Percentiles rank a stretch among this genome's conserved stretches.
Evolutionary conservation across 2,329 filamentous ascomycete genomes (phyloP).

Genomic region (Aspergillus fijiensis): DNA sequence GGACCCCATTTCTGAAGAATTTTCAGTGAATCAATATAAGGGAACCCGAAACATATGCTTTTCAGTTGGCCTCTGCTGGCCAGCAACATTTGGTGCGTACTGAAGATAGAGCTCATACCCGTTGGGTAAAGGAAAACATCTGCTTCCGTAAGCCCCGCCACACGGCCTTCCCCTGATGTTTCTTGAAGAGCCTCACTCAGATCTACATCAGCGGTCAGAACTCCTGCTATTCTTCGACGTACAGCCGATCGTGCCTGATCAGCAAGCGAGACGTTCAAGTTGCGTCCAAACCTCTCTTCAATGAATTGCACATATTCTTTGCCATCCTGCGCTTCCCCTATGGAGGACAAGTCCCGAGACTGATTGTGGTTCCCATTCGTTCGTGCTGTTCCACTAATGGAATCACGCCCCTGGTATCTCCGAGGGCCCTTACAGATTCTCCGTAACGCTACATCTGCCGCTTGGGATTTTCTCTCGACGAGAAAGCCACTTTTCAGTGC

Average conservation of each 20-base stretch:
- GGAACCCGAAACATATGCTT: conserved; percentile 93
- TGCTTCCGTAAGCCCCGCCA: conserved; percentile 67
- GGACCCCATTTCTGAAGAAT: conserved; percentile 92
- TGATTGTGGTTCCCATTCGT: conserved; percentile 36
- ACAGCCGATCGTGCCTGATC: conserved; percentile 83
- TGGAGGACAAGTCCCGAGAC: conserved; percentile 15
- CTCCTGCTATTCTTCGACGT: conserved; percentile 81
- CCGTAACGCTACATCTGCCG: conserved; percentile 25
- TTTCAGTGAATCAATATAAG: conserved; percentile 95
- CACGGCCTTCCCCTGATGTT: conserved; percentile 33
- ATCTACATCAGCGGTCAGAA: conserved; percentile 71
- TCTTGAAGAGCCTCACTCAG: conserved; percentile 58
- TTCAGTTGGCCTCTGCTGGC: conserved; percentile 62
- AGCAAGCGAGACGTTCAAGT: conserved; percentile 76
- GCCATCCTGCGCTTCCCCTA: conserved; percentile 38
- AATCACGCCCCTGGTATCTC: conserved; percentile 70
- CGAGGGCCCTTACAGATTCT: conserved; percentile 67
- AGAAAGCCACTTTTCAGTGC: conserved; percentile 70
- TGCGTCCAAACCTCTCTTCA: conserved; percentile 91
- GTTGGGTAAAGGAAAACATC: conserved; percentile 87
- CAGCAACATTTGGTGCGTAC: conserved; percentile 73
- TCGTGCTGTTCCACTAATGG: conserved; percentile 46
- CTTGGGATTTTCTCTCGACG: conserved; percentile 46
- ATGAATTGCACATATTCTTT: conserved; percentile 78
- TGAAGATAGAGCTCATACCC: conserved; percentile 96